Evolutionary conservation across 192 early-diverging fungal species (phyloP).

Genomic region (Coemansia sp.): DNA sequence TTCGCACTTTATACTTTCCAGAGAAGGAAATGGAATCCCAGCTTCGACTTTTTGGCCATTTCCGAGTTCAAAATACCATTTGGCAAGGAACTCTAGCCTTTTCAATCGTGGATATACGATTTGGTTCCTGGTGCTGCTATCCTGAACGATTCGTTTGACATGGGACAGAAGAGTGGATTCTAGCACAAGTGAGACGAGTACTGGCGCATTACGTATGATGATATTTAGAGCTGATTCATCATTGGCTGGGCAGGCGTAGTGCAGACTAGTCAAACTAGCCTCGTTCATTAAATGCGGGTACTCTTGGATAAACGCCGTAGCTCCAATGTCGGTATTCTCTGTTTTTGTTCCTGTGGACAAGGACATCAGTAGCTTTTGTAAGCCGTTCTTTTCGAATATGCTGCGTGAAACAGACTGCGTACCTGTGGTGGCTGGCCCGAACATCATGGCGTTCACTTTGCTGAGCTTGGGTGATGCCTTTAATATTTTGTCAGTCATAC

Average conservation of each 20-base stretch:
- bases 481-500: background rate
- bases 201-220: background rate
- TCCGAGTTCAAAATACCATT: background rate
- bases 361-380: background rate
- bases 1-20: background rate
- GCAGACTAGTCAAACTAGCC: background rate
- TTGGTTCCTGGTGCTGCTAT: background rate
- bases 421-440: background rate
- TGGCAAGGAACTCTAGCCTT: background rate
- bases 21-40: background rate
- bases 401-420: background rate
- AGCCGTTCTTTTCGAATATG: background rate
- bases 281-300: background rate
- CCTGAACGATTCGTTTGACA: background rate
- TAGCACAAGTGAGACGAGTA: background rate
- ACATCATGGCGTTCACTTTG: background rate
- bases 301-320: background rate
- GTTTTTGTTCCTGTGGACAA: background rate
- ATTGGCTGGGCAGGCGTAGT: background rate
- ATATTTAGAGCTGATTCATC: background rate
- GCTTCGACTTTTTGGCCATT: background rate
- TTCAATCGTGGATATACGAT: background rate
- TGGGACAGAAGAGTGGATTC: background rate
- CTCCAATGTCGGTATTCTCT: background rate
- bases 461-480: background rate